A percentile compares a stretch with the other conserved stretches of the same genome.
These are phyloP conservation scores for Ustilaginoidea virens DNA, from an alignment of 2,329 filamentous ascomycete genomes.

Conservation along the genomic window DNA sequence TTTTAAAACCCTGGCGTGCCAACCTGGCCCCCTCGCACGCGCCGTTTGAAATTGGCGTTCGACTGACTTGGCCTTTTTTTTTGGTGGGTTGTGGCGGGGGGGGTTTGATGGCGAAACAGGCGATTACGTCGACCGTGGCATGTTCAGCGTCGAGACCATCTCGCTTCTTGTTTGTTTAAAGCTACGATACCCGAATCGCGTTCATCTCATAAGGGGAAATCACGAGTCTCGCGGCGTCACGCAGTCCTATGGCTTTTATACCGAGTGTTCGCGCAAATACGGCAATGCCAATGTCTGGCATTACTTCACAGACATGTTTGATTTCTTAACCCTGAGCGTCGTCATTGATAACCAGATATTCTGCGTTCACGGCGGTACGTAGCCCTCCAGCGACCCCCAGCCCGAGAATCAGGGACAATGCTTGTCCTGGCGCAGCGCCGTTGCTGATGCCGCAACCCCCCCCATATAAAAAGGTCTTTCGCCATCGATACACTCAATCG, in stretches of 20 bases:
- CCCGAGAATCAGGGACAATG: too few relatives aligned
- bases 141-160: slow-evolving; percentile 98
- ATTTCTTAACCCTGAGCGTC: slow-evolving; percentile 90
- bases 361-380: slow-evolving; percentile 78
- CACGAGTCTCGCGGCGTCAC: slow-evolving; percentile 96
- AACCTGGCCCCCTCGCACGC: too few relatives aligned
- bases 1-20: too few relatives aligned
- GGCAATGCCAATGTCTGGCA: slow-evolving; percentile 99
- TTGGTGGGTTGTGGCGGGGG: too few relatives aligned
- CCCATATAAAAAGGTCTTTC: slow-evolving; percentile 64
- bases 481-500: slow-evolving; percentile 89
- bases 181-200: slow-evolving; percentile 86
- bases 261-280: slow-evolving; percentile 94
- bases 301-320: slow-evolving; percentile 99
- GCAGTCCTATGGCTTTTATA: slow-evolving; percentile 98
- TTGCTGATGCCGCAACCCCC: too few relatives aligned
- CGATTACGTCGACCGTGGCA: slow-evolving; percentile 94
- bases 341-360: slow-evolving; percentile 99
- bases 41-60: too few relatives aligned
- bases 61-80: too few relatives aligned
- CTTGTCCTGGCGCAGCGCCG: too few relatives aligned
- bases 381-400: too few relatives aligned
- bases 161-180: slow-evolving; percentile 95
- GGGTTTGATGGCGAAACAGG: too few relatives aligned
- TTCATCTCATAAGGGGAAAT: slow-evolving; percentile 93